Base-by-base conservation (phyloP, 768 basidiomycete genomes). In the Boletus subcaerulescens region DNA sequence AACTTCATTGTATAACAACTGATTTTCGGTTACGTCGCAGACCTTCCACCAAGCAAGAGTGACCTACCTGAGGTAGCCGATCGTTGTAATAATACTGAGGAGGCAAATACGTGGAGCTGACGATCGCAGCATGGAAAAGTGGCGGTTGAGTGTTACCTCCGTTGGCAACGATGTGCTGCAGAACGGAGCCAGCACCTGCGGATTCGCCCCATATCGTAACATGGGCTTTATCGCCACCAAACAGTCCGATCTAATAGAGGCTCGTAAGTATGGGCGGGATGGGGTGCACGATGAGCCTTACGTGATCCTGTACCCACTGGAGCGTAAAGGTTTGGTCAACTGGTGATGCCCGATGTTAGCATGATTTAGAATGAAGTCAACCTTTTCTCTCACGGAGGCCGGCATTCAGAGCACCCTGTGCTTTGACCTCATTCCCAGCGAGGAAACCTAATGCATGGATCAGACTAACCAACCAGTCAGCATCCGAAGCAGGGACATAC, bases 131-230 rank as follows among this genome's bases (percentile, higher is more conserved):
- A 43, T 63, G 58, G 59, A 74, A 74, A 8, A 73, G 58, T 5
- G 65, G 66, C 0, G 72, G 73, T 17, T 63, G 52, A 3, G 72
- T 73, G 31, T 70, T 58, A 0, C 72, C 71, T 20, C 63, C 64
- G 12, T 72, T 48, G 11, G 73, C 72, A 10, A 74, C 53, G 24
- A 74, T 52, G 17, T 73, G 72, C 24, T 73, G 71, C 7, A 73
- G 35, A n/a, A 73, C 69, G 12, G 72, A 73, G 2, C 72, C 71
- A 3, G 60, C 71, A 17, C 71, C 72, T n/a, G 60, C 70, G 0
- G 67, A 72, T 58, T 71, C 65, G 1, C 74, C 74, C 72, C 71
- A 73, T 39, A 74, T 70, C 9, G 71, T 72, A 18, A 75, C 73
- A 48, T 60, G 57, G 1, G 33, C 15, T 8, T 60, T 58, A 54